Conservation (phyloP, 1,139 yeast genomes). For the Geotrichum bryndzae region DNA sequence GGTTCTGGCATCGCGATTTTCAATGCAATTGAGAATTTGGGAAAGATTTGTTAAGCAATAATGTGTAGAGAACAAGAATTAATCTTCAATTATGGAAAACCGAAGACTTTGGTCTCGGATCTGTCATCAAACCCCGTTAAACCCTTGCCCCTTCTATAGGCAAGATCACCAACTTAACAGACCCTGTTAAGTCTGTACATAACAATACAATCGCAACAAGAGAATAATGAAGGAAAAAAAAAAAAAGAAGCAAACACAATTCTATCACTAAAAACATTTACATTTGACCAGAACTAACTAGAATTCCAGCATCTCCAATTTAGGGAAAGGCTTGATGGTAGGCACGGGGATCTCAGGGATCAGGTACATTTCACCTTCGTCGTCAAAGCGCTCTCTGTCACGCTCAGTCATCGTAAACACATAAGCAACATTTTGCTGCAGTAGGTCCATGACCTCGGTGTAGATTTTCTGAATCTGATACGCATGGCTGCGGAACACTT, state of each 20-base stretch:
- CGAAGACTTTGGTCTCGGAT: not conserved
- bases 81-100: not conserved
- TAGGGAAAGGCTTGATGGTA: conserved; percentile 19
- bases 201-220: not conserved
- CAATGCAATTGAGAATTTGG: not conserved
- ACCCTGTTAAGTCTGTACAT: not conserved
- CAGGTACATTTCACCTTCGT: conserved; percentile 70
- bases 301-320: conserved; percentile 13
- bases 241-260: not conserved
- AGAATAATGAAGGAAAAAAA: not conserved
- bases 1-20: not conserved
- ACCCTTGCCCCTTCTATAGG: not conserved
- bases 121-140: not conserved
- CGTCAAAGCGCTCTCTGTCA: conserved; percentile 84
- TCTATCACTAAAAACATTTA: not conserved
- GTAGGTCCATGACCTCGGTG: conserved; percentile 49
- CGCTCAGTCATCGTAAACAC: conserved; percentile 67
- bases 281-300: not conserved
- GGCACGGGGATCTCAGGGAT: conserved; percentile 26
- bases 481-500: conserved; percentile 67
- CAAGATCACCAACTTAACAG: not conserved
- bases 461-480: conserved; percentile 69
- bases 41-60: conserved; percentile 4
- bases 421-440: conserved; percentile 59
- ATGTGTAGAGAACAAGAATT: not conserved